A percentile compares a stretch with the other conserved stretches of the same genome.
Evolutionary conservation across 208 protist species (phyloP).

Genomic region (Crithidia expoeki): DNA sequence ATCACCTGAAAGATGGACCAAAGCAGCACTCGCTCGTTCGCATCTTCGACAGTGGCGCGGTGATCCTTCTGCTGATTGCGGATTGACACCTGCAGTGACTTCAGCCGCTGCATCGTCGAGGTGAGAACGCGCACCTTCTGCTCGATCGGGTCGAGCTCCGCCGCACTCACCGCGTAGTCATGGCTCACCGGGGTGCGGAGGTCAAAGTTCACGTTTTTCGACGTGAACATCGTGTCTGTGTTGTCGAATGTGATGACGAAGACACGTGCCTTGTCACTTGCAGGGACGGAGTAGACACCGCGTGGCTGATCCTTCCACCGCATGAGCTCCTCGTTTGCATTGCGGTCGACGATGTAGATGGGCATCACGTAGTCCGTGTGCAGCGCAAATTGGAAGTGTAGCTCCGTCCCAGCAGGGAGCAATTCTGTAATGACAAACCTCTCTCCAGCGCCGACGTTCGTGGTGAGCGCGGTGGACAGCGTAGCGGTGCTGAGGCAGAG

Average conservation of each 20-base stretch:
- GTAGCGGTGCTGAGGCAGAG: neutral
- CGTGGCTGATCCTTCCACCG: slow-evolving; percentile 28
- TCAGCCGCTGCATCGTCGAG: slow-evolving; percentile 38
- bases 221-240: slow-evolving; percentile 37
- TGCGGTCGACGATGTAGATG: slow-evolving; percentile 32
- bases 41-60: slow-evolving; percentile 63
- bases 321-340: slow-evolving; percentile 21
- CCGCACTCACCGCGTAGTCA: slow-evolving; percentile 24
- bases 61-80: slow-evolving; percentile 65
- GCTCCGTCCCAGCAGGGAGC: slow-evolving; percentile 27
- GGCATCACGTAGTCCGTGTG: slow-evolving; percentile 31
- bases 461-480: slow-evolving; percentile 25
- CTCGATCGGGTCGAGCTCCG: slow-evolving; percentile 79
- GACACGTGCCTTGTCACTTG: slow-evolving; percentile 8
- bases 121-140: slow-evolving; percentile 41
- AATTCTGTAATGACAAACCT: slow-evolving; percentile 42
- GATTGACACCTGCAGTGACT: slow-evolving; percentile 58
- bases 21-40: slow-evolving; percentile 61
- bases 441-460: slow-evolving; percentile 34
- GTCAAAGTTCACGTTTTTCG: slow-evolving; percentile 49
- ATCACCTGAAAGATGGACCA: slow-evolving; percentile 80
- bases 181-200: slow-evolving; percentile 44
- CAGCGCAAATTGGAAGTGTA: slow-evolving; percentile 64
- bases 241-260: slow-evolving; percentile 65
- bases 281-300: slow-evolving; percentile 44